These are phyloP conservation scores for Curvularia sp. DNA, from an alignment of 2,329 filamentous ascomycete genomes.

Conservation along the genomic window DNA sequence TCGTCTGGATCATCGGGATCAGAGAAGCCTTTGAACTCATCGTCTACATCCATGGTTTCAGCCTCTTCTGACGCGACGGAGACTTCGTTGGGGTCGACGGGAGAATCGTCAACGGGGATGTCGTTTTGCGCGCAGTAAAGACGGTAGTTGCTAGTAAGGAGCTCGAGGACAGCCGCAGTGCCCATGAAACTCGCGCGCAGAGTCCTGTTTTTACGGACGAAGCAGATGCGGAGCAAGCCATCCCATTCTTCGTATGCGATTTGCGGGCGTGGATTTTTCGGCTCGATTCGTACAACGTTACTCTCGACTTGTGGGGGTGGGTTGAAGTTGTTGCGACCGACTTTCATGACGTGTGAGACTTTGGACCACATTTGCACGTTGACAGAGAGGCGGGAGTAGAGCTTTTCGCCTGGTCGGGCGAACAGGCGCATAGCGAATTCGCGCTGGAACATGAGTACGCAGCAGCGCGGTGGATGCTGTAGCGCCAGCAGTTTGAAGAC, in stretches of 20 bases:
- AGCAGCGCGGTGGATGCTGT: constrained; percentile 79
- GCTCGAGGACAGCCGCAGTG: constrained; percentile 78
- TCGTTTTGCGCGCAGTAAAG: constrained; percentile 90
- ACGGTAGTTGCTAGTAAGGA: constrained; percentile 88
- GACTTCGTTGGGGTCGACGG: constrained; percentile 37
- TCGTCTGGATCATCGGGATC: constrained; percentile 68
- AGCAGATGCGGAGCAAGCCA: constrained; percentile 81
- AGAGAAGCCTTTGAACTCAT: constrained; percentile 59
- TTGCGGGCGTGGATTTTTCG: constrained; percentile 82
- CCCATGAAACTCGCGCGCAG: constrained; percentile 81
- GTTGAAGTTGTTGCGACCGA: constrained; percentile 95
- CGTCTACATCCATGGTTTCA: constrained; percentile 58
- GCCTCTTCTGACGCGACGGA: constrained; percentile 53
- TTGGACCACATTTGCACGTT: constrained; percentile 93
- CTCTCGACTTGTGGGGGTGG: constrained; percentile 93
- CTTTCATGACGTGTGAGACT: constrained; percentile 81
- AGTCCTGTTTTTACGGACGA: constrained; percentile 90
- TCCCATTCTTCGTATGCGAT: constrained; percentile 97
- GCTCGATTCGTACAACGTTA: constrained; percentile 87
- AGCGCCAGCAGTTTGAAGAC: constrained; percentile 89
- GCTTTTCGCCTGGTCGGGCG: constrained; percentile 83
- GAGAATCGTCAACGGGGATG: constrained; percentile 73
- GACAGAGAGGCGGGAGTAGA: constrained; percentile 89
- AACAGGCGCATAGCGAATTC: constrained; percentile 93
- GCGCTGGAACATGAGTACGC: constrained; percentile 94